Conservation (phyloP, 495 filamentous ascomycete species). For the Articulospora tetracladia region DNA sequence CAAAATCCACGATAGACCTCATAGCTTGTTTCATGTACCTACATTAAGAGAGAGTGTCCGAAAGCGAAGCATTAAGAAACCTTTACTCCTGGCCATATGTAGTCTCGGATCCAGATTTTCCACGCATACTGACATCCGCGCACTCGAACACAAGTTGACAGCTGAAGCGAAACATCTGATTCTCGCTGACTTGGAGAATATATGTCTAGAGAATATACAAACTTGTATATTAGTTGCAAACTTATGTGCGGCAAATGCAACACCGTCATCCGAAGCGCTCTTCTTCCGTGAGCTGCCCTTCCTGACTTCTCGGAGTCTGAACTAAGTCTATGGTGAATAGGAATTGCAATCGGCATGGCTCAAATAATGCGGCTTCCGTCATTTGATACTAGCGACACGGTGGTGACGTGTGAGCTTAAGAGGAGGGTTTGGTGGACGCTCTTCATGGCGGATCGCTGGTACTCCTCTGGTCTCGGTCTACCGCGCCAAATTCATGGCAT, state of each 20-base stretch:
- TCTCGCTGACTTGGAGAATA: constrained; percentile 4
- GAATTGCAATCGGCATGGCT: constrained; percentile 6
- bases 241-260: not conserved
- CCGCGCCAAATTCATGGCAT: not conserved
- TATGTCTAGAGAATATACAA: constrained; percentile 11
- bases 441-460: constrained; percentile 12
- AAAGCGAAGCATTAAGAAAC: not conserved
- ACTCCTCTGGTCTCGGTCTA: constrained; percentile 3
- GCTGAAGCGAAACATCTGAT: constrained; percentile 3
- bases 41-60: constrained; percentile 1
- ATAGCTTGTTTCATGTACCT: constrained; percentile 4
- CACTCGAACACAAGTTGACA: not conserved
- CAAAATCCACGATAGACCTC: constrained; percentile 9
- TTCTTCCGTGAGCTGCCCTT: constrained; percentile 1
- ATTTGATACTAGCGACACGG: not conserved
- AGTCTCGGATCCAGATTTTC: not conserved
- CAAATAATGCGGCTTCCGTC: not conserved
- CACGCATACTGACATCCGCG: not conserved
- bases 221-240: constrained; percentile 8
- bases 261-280: constrained; percentile 1
- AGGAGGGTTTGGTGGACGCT: constrained; percentile 6
- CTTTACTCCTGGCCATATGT: constrained; percentile 1
- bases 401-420: not conserved
- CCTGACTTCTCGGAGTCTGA: not conserved
- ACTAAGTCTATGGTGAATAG: not conserved